Evolutionary conservation across 176 grass and related monocot species (phyloP), one percentile per base, ranked within the genome.

Genomic region (Tuctoria greenei): DNA sequence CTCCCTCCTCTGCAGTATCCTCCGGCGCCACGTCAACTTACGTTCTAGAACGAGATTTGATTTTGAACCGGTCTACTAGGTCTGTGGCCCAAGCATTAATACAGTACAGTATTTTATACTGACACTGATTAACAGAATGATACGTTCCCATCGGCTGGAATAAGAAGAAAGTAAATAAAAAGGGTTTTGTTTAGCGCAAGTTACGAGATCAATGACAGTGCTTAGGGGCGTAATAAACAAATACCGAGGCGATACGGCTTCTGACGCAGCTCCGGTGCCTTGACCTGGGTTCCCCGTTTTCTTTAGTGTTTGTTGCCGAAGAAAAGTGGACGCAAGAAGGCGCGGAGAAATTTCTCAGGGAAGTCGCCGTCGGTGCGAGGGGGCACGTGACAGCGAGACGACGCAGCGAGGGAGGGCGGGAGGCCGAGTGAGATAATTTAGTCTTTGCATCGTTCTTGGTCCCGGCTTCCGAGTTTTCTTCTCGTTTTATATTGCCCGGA

Each of bases 341-440:
- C 64, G 60, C 79, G 0, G 2, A 34, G 85, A 72, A 87, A 78
- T 82, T 87, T 82, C 79, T 72, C 31, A 34, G 61, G 72, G 6
- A 1, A 44, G 46, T 34, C 64, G 27, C 72, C 42, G 85, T 87
- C 85, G 85, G 85, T 82, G 85, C 46, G 85, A 50, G 52, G 54
- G 68, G 49, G 85, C 85, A 88, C 85, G 80, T 88, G 85, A 88
- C 69, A 83, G 74, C 80, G 69, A 79, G 79, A 74, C 80, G 85
- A n/a, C n/a, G n/a, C n/a, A n/a, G n/a, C n/a, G 13, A 8, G 46
- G 18, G 73, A 40, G 8, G 38, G 6, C 47, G 52, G 80, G 59
- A 40, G 8, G 38, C 3, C 47, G 52, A 74, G 59, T 31, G 79
- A 83, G 80, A 66, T 79, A 45, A 88, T 83, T 80, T 83, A 31